These are phyloP conservation scores for Rutstroemia sp. DNA, from an alignment of 2,329 filamentous ascomycete species.

Conservation along the genomic window DNA sequence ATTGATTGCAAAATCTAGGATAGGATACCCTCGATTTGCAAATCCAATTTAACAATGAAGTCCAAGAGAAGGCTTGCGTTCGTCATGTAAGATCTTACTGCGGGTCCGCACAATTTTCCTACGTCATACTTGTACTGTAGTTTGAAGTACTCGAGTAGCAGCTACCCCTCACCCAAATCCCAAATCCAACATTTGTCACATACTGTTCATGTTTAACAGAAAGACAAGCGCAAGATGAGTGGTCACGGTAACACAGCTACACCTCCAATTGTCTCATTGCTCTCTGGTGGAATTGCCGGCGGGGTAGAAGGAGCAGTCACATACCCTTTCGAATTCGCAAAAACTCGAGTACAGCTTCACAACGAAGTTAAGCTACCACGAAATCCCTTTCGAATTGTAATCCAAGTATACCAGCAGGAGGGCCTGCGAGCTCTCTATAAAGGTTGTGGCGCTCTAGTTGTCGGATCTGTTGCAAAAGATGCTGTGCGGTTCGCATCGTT, in stretches of 20 bases:
- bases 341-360: slow-evolving; percentile 54
- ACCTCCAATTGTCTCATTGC: slow-evolving; percentile 17
- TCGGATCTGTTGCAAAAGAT: slow-evolving; percentile 47
- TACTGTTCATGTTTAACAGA: too few species aligned
- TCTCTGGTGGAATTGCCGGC: slow-evolving; percentile 23
- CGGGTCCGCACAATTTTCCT: too few species aligned
- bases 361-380: slow-evolving; percentile 34
- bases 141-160: too few species aligned
- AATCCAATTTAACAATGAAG: too few species aligned
- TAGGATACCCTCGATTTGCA: too few species aligned
- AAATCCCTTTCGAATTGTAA: slow-evolving; percentile 52
- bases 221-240: neutral
- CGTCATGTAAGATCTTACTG: too few species aligned
- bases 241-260: neutral
- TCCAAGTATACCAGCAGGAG: slow-evolving; percentile 46
- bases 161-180: too few species aligned
- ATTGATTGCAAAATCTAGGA: too few species aligned
- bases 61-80: too few species aligned
- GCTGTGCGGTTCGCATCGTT: slow-evolving; percentile 60
- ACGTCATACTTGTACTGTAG: too few species aligned
- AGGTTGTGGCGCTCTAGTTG: slow-evolving; percentile 19
- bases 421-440: slow-evolving; percentile 45
- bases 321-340: slow-evolving; percentile 62
- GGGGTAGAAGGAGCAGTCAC: slow-evolving; percentile 13
- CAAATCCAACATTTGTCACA: too few species aligned